phyloP scores from a whole-genome alignment of 2,329 filamentous ascomycete genomes.

The Colletotrichum echinochloae region DNA sequence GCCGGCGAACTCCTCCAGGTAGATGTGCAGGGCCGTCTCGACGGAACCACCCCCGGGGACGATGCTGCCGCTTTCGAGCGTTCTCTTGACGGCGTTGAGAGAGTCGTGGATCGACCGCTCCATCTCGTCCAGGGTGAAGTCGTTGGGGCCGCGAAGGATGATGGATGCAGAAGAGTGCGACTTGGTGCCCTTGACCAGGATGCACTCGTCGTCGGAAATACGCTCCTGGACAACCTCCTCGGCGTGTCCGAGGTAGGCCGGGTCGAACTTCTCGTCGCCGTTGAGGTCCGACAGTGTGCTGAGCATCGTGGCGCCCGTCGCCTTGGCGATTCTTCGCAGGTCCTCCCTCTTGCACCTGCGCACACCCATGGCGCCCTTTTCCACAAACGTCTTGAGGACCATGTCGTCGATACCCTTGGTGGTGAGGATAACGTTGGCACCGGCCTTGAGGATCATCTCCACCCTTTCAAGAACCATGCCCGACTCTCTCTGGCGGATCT shows the following conservation, averaged over 20 bases:
- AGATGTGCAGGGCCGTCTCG: slow-evolving; percentile 99
- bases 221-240: slow-evolving; percentile 98
- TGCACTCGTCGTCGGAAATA: slow-evolving; percentile 99
- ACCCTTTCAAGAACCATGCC: slow-evolving; percentile 94
- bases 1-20: slow-evolving; percentile 97
- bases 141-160: slow-evolving; percentile 94
- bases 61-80: slow-evolving; percentile 94
- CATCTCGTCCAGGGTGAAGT: slow-evolving; percentile 98
- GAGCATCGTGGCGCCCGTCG: slow-evolving; percentile 92
- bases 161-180: slow-evolving; percentile 93
- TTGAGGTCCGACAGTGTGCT: slow-evolving; percentile 96
- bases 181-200: slow-evolving; percentile 96
- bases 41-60: slow-evolving; percentile 97
- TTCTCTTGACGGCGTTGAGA: slow-evolving; percentile 95
- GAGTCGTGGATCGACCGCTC: slow-evolving; percentile 98
- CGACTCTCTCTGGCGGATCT: slow-evolving; percentile 92
- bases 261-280: slow-evolving; percentile 95
- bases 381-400: slow-evolving; percentile 92
- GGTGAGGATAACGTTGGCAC: slow-evolving; percentile 94
- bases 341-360: slow-evolving; percentile 99
- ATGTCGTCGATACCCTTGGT: slow-evolving; percentile 99
- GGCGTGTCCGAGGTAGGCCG: slow-evolving; percentile 87
- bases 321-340: slow-evolving; percentile 92
- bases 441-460: slow-evolving; percentile 97
- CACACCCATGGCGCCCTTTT: slow-evolving; percentile 95